Percentiles rank a stretch among this genome's conserved stretches.
Conservation (phyloP, 495 filamentous ascomycete genomes). For the Choiromyces venosus region DNA sequence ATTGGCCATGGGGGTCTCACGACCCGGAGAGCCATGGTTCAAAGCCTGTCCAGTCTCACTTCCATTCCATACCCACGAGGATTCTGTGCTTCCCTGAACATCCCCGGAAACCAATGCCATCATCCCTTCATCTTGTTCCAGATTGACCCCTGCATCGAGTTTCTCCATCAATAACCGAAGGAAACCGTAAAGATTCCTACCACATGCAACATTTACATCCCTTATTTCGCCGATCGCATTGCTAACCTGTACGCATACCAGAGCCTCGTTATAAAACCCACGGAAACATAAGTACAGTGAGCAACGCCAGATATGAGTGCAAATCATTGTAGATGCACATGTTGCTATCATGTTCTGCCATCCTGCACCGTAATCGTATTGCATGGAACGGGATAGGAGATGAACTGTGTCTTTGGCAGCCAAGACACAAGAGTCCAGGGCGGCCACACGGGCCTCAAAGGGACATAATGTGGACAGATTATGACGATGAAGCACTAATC, state of each 20-base stretch:
- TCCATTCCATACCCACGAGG: constrained; percentile 81
- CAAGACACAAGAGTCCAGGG: constrained; percentile 69
- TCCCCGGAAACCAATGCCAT: constrained; percentile 83
- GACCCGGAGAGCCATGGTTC: constrained; percentile 30
- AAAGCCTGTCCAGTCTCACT: constrained; percentile 54
- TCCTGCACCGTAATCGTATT: constrained; percentile 39
- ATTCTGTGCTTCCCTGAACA: constrained; percentile 74
- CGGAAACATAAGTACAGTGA: constrained; percentile 72
- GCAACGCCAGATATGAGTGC: constrained; percentile 87
- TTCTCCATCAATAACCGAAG: constrained; percentile 58
- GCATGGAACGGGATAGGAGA: constrained; percentile 58
- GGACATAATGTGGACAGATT: constrained; percentile 75
- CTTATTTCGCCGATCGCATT: constrained; percentile 63
- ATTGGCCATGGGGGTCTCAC: constrained; percentile 18
- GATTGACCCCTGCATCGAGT: constrained; percentile 50
- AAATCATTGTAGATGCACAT: constrained; percentile 61
- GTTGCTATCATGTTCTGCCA: constrained; percentile 52
- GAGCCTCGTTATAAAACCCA: constrained; percentile 63
- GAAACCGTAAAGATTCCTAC: constrained; percentile 81
- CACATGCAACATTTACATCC: constrained; percentile 70
- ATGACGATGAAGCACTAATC: constrained; percentile 81
- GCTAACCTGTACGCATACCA: constrained; percentile 65
- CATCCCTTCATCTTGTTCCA: constrained; percentile 84
- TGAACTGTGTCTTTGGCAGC: constrained; percentile 71
- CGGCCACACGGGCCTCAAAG: constrained; percentile 57